phyloP scores from a whole-genome alignment of 495 filamentous ascomycete species.

The Aspergillus baeticus region DNA sequence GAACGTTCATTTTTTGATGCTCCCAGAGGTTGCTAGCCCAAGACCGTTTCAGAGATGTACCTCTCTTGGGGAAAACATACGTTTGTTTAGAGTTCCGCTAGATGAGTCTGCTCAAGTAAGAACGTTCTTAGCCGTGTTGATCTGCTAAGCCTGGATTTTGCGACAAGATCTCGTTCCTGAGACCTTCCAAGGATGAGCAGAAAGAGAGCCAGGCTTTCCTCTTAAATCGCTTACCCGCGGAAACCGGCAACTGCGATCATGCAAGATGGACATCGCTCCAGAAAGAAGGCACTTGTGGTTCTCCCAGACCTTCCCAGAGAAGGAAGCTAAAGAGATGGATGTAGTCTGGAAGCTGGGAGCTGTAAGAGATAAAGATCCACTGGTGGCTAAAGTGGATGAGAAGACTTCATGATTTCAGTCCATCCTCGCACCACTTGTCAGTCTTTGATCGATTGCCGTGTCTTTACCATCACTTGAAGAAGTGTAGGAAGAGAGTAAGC shows the following conservation, averaged over 20 bases:
- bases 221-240: background rate
- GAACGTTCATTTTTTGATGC: background rate
- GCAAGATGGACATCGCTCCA: background rate
- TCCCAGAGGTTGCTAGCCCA: background rate
- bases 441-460: background rate
- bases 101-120: too few species aligned
- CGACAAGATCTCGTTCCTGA: too few species aligned
- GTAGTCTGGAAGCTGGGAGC: background rate
- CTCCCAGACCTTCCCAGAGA: background rate
- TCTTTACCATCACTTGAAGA: background rate
- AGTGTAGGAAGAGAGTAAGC: background rate
- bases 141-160: too few species aligned
- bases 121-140: too few species aligned
- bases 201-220: background rate
- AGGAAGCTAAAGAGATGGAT: background rate
- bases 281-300: background rate
- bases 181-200: background rate
- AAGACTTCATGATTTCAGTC: background rate
- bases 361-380: conserved; percentile 5
- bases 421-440: background rate
- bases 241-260: background rate
- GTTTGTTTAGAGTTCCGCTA: too few species aligned
- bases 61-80: too few species aligned
- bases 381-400: conserved; percentile 1
- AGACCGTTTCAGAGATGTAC: too few species aligned